Percentiles rank a stretch among this genome's conserved stretches.
Conservation (phyloP, 352 stramenopile genomes). For the Lagenidium giganteum region DNA sequence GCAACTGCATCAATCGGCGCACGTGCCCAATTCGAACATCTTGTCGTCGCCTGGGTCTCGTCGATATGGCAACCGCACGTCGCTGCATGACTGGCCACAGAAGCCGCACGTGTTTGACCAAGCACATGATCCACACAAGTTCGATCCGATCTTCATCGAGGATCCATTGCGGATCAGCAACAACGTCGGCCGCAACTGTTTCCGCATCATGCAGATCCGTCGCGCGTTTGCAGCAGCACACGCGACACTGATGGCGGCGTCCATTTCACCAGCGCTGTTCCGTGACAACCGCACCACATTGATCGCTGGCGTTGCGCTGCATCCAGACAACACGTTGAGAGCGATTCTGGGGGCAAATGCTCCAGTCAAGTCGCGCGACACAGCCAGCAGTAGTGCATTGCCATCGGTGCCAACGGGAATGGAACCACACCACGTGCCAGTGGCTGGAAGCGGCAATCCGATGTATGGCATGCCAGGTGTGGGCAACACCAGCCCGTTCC, state of each 20-base stretch:
- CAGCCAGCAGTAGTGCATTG: too few relatives aligned
- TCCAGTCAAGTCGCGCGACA: too few relatives aligned
- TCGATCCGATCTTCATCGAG: slow-evolving; percentile 94
- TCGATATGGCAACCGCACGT: slow-evolving; percentile 65
- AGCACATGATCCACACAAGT: slow-evolving; percentile 86
- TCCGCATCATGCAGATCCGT: slow-evolving; percentile 91
- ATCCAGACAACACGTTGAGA: slow-evolving; percentile 77
- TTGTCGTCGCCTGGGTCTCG: slow-evolving; percentile 53
- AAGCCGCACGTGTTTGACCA: slow-evolving; percentile 37
- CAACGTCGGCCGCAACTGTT: slow-evolving; percentile 95
- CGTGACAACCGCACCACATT: slow-evolving; percentile 46
- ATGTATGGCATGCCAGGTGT: too few relatives aligned
- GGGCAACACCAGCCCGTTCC: too few relatives aligned
- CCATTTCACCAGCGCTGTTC: slow-evolving; percentile 46
- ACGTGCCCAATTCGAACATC: slow-evolving; percentile 45
- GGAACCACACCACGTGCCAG: too few relatives aligned
- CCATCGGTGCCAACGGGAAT: too few relatives aligned
- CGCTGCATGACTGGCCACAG: slow-evolving; percentile 44
- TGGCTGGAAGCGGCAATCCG: too few relatives aligned
- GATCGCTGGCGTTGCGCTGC: slow-evolving; percentile 60
- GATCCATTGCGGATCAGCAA: slow-evolving; percentile 92
- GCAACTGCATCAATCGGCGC: slow-evolving; percentile 44
- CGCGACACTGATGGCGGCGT: slow-evolving; percentile 54
- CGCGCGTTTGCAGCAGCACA: slow-evolving; percentile 73
- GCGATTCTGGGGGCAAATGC: slow-evolving; percentile 55